A percentile compares a stretch with the other conserved stretches of the same genome.
Conservation (phyloP, 73 alveolate genomes). For the Paramecium caudatum region DNA sequence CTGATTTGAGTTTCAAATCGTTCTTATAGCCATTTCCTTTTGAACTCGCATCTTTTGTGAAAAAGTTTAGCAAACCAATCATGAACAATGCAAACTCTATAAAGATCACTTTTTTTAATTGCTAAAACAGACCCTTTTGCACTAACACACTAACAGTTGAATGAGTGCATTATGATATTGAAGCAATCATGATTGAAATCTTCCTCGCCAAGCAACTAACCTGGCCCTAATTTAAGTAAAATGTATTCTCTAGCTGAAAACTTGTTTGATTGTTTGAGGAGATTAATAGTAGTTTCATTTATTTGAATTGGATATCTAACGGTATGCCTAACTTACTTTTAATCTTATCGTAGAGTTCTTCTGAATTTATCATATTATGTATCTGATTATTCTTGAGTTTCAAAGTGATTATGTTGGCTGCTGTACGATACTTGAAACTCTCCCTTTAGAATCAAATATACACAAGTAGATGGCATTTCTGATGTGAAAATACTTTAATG, state of each 20-base stretch:
- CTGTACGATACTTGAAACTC: slow-evolving; percentile 35
- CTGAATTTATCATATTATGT: slow-evolving; percentile 28
- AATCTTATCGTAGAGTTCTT: slow-evolving; percentile 19
- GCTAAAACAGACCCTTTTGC: slow-evolving; percentile 44
- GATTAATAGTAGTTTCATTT: neutral
- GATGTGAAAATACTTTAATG: neutral
- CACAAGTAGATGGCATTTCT: neutral
- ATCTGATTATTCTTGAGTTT: neutral
- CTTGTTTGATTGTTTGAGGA: neutral
- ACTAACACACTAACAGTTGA: slow-evolving; percentile 22
- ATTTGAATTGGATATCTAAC: neutral
- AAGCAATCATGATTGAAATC: slow-evolving; percentile 32
- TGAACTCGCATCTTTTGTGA: slow-evolving; percentile 60
- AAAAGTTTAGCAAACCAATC: slow-evolving; percentile 64
- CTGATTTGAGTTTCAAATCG: slow-evolving; percentile 20
- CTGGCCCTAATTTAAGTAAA: slow-evolving; percentile 25
- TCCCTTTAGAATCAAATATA: slow-evolving; percentile 29
- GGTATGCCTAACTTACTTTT: neutral
- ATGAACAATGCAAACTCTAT: slow-evolving; percentile 6
- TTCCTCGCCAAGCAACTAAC: slow-evolving; percentile 18
- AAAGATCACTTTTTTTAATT: slow-evolving; percentile 17
- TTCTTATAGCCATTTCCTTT: slow-evolving; percentile 48
- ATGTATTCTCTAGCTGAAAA: neutral
- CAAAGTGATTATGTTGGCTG: slow-evolving; percentile 2
- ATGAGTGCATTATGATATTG: neutral